A percentile compares a stretch with the other conserved stretches of the same genome.
Conservation (phyloP, 2,329 filamentous ascomycete genomes). For the Akanthomyces dipterigenus region DNA sequence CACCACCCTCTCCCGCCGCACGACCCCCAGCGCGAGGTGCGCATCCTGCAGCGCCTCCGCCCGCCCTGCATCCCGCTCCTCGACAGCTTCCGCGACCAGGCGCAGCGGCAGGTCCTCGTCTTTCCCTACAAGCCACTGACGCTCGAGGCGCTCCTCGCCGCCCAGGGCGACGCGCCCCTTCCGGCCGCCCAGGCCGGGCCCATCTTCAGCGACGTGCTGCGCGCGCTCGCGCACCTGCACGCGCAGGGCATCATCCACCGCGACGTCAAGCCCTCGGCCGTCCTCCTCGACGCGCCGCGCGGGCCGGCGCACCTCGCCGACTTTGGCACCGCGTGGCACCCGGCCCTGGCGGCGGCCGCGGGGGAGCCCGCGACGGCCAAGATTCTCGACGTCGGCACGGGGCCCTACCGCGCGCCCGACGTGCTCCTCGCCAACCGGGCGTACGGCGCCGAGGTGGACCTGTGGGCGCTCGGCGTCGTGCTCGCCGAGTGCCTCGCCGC, state of each 20-base stretch:
- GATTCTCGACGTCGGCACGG: slow-evolving; percentile 89
- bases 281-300: slow-evolving; percentile 62
- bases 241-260: slow-evolving; percentile 74
- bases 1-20: slow-evolving; percentile 71
- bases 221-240: slow-evolving; percentile 67
- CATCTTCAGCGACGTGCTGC: slow-evolving; percentile 61
- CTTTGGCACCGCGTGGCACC: slow-evolving; percentile 87
- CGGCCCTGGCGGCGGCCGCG: slow-evolving; percentile 45
- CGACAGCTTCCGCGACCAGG: slow-evolving; percentile 65
- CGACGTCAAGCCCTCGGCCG: slow-evolving; percentile 88
- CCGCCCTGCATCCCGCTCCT: slow-evolving; percentile 59
- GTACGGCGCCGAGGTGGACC: slow-evolving; percentile 69
- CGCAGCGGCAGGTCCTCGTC: slow-evolving; percentile 67
- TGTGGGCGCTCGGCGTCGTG: slow-evolving; percentile 84
- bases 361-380: slow-evolving; percentile 66
- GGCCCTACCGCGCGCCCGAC: slow-evolving; percentile 84
- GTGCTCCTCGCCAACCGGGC: slow-evolving; percentile 74
- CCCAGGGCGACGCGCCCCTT: slow-evolving; percentile 22
- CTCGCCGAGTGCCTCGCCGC: slow-evolving; percentile 64
- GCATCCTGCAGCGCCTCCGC: slow-evolving; percentile 57
- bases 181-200: slow-evolving; percentile 25
- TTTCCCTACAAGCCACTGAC: slow-evolving; percentile 79
- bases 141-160: slow-evolving; percentile 59
- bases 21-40: slow-evolving; percentile 71
- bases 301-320: slow-evolving; percentile 75